Evolutionary conservation across 1,284 basidiomycete species (phyloP), one percentile per base, ranked within the genome.

Genomic region (Cutaneotrichosporon curvatum): DNA sequence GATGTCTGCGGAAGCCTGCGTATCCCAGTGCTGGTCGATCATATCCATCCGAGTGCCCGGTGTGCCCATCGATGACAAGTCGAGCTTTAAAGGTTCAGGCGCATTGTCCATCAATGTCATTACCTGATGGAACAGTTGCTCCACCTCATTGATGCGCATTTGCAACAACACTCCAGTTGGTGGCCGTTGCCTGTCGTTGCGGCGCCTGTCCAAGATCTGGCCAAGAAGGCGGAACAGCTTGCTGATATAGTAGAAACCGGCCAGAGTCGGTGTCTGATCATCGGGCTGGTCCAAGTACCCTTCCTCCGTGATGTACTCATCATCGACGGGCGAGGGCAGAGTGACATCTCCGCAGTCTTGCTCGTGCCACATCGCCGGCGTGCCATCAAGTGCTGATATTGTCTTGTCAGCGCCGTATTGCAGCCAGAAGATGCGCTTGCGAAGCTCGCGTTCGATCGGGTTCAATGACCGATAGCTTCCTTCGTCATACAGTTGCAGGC

Each of bases 391-490:
- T 20, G 88, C 83, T 37, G 83, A 83, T 80, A 84, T 84, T n/a
- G 85, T 87, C 70, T 87, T 87, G 70, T 89, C 86, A 58, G 84
- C 85, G 67, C 83, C 85, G 60, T 87, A 89, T 42, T 87, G 76
- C 25, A 91, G 72, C 85, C 85, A 90, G 72, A 89, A 90, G 21
- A 81, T 79, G 50, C 87, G 76, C 51, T 87, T 78, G 23, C 87
- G 75, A 22, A 88, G 78, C 71, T 90, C 85, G 52, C 81, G 82
- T 73, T 90, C 87, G 56, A 91, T 83, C 33, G 85, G 84, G 63
- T 49, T 49, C 10, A 57, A 34, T 28, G 43, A 33, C 38, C 44
- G 33, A 34, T 59, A 56, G 6, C 41, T 40, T 31, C 44, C 21
- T 35, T 88, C 86, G 68, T 88, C 85, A 61, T 88, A 84, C 78